A percentile compares a stretch with the other conserved stretches of the same genome.
Evolutionary conservation across 345 rosid genomes (phyloP).

Genomic region (Linum usitatissimum): DNA sequence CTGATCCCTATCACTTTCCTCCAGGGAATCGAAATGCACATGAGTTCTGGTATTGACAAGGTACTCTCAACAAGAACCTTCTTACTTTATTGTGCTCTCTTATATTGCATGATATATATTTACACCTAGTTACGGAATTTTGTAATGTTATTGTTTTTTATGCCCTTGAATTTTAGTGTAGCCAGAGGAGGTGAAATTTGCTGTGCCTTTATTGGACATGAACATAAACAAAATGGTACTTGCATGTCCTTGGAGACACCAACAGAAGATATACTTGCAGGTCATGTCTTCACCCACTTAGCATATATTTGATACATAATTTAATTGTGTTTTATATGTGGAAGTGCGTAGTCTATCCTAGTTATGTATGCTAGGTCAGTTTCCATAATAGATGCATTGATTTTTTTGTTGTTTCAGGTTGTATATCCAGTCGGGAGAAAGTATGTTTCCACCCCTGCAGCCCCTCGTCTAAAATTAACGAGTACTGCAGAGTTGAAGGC

Average conservation of each 20-base stretch:
- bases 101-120: background rate
- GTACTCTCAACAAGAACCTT: conserved; percentile 32
- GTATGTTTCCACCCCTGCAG: conserved; percentile 53
- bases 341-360: background rate
- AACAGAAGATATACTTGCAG: conserved; percentile 87
- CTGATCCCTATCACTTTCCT: conserved; percentile 7
- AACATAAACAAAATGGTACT: conserved; percentile 69
- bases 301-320: background rate
- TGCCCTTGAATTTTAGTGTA: conserved; percentile 61
- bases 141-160: conserved; percentile 27
- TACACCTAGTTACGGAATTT: conserved; percentile 1
- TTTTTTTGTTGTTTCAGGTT: conserved; percentile 39
- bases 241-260: conserved; percentile 84
- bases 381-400: conserved; percentile 1
- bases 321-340: background rate
- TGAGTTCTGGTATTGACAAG: conserved; percentile 76
- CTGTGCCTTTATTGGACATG: conserved; percentile 78
- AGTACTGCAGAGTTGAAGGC: conserved; percentile 59
- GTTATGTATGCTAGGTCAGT: conserved; percentile 6
- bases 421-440: conserved; percentile 70
- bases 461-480: conserved; percentile 75
- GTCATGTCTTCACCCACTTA: conserved; percentile 29
- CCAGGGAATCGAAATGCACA: conserved; percentile 90
- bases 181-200: conserved; percentile 90
- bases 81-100: conserved; percentile 1